Conservation (phyloP, 768 basidiomycete genomes). For the Imleria badia region DNA sequence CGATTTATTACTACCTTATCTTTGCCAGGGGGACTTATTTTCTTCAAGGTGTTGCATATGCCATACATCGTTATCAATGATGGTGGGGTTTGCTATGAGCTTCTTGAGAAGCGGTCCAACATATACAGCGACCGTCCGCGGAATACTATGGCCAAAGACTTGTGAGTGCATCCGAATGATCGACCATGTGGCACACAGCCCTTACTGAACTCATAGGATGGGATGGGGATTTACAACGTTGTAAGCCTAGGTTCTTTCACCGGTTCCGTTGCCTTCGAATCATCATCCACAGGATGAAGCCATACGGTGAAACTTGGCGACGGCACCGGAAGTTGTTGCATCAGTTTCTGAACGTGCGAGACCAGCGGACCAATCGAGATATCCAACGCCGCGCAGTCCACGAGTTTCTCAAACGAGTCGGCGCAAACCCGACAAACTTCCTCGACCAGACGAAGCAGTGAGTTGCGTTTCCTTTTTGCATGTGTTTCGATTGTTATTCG, state of each 20-base stretch:
- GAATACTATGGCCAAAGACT: background rate
- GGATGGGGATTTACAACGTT: conserved; percentile 6
- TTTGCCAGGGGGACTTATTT: background rate
- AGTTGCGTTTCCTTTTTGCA: background rate
- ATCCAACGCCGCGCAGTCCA: conserved; percentile 2
- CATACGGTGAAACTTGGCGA: background rate
- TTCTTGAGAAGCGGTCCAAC: conserved; percentile 4
- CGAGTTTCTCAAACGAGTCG: background rate
- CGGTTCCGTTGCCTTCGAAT: background rate
- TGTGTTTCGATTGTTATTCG: too few species aligned
- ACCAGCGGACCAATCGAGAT: background rate
- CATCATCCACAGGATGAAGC: background rate
- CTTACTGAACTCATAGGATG: background rate
- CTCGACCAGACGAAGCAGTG: conserved; percentile 3
- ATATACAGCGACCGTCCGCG: conserved; percentile 5
- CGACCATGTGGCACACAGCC: background rate
- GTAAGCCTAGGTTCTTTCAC: background rate
- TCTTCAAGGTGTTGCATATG: conserved; percentile 5
- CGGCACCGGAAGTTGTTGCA: background rate
- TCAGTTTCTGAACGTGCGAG: background rate
- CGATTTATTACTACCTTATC: background rate
- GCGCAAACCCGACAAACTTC: background rate
- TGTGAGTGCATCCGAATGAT: background rate
- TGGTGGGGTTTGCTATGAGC: background rate
- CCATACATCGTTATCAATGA: conserved; percentile 4